Base-by-base conservation (phyloP, 1,284 basidiomycete genomes). In the Moesziomyces sp. region DNA sequence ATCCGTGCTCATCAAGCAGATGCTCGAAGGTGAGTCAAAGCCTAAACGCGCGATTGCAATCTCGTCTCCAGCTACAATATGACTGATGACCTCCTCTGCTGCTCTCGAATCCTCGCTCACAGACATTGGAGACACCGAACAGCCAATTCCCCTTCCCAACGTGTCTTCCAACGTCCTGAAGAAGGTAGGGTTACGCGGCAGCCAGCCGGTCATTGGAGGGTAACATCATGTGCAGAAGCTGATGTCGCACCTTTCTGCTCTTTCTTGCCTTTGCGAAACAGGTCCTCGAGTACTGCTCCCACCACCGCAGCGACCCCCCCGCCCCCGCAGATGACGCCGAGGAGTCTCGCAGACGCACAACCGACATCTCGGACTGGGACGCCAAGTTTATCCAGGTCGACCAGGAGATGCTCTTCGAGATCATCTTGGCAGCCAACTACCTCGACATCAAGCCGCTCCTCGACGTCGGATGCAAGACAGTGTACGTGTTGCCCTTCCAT, bases 201-300 rank as follows among this genome's bases (percentile, higher is more conserved):
- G 14, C 11, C 45, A 43, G 5, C 24, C 49, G 40, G 21, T 13
- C n/a, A 46, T 46, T 52, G 28, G 43, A 33, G 7, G 18, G 46
- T 18, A 45, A 14, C 8, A 9, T 18, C 16, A 47, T 46, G 26
- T 23, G 26, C 11, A 33, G 2, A 33, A 44, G 30, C 30, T 33
- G 30, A 33, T 33, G 30, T 11, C 11, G 1, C 30, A 2, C 11
- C 13, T 11, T 33, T 11, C 13, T 21, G 21, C 21, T 10, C 30
- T 33, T 10, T 33, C 13, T 11, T 33, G 10, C 30, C 11, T 10
- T 3, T 13, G 13, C 30, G 24, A 35, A 64, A 71, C 78, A 96
- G 93, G 94, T 99, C 59, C 89, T 99, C 49, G 97, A 99, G 85
- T 99, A 97, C 89, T 99, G 97, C 88, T 94, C 97, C 82, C 94